These are phyloP conservation scores for Exophiala xenobiotica DNA, from an alignment of 2,329 filamentous ascomycete species.

Conservation along the genomic window DNA sequence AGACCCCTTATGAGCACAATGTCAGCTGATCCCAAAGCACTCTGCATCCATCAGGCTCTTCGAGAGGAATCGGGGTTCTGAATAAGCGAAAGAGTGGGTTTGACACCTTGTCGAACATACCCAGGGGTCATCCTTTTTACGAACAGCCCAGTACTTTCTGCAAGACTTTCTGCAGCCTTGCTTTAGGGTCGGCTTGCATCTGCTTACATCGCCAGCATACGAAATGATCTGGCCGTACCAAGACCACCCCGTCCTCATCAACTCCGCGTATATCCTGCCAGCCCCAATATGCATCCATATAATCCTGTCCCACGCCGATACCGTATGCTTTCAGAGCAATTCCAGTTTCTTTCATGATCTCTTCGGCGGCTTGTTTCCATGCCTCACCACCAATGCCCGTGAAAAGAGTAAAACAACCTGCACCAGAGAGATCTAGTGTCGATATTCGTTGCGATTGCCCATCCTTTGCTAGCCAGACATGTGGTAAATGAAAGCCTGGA, in stretches of 20 bases:
- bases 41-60: no score
- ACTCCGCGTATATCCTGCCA: slow-evolving; percentile 56
- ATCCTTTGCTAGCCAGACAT: slow-evolving; percentile 60
- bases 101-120: no score
- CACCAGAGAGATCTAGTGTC: slow-evolving; percentile 60
- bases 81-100: no score
- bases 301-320: slow-evolving; percentile 60
- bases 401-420: slow-evolving; percentile 52
- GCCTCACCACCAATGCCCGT: slow-evolving; percentile 56
- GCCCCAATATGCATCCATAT: slow-evolving; percentile 61
- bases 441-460: slow-evolving; percentile 48
- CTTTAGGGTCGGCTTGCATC: background rate
- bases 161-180: background rate
- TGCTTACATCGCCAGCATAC: slow-evolving; percentile 51
- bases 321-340: slow-evolving; percentile 50
- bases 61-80: no score
- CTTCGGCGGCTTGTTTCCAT: slow-evolving; percentile 53
- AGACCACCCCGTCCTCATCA: slow-evolving; percentile 56
- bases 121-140: no score
- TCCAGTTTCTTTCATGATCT: slow-evolving; percentile 40
- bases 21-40: no score
- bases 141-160: background rate
- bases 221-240: slow-evolving; percentile 59
- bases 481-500: slow-evolving; percentile 60
- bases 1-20: no score